These are phyloP conservation scores for Pseudogymnoascus sp. DNA, from an alignment of 2,329 filamentous ascomycete genomes.

Conservation along the genomic window DNA sequence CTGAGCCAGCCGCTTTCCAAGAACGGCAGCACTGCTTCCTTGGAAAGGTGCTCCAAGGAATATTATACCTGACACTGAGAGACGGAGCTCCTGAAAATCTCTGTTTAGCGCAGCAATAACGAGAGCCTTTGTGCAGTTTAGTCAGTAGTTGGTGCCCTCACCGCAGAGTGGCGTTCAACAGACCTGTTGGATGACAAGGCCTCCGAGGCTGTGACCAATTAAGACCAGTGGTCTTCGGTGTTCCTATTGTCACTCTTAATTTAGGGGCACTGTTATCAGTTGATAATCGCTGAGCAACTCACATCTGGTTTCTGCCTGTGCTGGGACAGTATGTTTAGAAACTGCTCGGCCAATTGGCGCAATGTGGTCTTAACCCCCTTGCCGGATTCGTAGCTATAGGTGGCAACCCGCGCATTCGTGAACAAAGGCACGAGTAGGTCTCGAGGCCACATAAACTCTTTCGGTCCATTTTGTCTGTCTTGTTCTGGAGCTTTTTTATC, in stretches of 20 bases:
- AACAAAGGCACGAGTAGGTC: slow-evolving; percentile 15
- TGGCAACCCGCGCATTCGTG: slow-evolving; percentile 14
- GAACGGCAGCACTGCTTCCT: slow-evolving; percentile 12
- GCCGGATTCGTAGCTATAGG: slow-evolving; percentile 17
- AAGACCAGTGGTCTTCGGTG: slow-evolving; percentile 12
- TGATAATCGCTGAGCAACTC: neutral
- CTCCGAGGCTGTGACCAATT: slow-evolving; percentile 17
- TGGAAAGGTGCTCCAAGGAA: slow-evolving; percentile 16
- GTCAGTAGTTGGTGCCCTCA: neutral
- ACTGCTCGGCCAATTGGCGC: slow-evolving; percentile 11
- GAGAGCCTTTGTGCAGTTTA: slow-evolving; percentile 10
- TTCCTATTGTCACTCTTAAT: slow-evolving; percentile 10
- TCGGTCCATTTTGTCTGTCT: slow-evolving; percentile 2
- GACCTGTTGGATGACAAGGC: slow-evolving; percentile 15
- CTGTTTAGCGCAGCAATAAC: slow-evolving; percentile 4
- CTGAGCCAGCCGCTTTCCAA: slow-evolving; percentile 8
- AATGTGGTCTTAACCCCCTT: slow-evolving; percentile 13
- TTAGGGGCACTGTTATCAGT: neutral
- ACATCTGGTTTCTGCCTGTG: slow-evolving; percentile 13
- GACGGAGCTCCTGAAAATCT: slow-evolving; percentile 12
- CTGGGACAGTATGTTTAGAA: slow-evolving; percentile 13
- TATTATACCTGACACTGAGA: slow-evolving; percentile 14
- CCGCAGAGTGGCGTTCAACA: neutral
- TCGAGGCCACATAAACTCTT: slow-evolving; percentile 14
- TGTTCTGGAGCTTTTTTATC: neutral